These are phyloP conservation scores for Termitomyces sp. DNA, from an alignment of 768 basidiomycete species.

Conservation along the genomic window DNA sequence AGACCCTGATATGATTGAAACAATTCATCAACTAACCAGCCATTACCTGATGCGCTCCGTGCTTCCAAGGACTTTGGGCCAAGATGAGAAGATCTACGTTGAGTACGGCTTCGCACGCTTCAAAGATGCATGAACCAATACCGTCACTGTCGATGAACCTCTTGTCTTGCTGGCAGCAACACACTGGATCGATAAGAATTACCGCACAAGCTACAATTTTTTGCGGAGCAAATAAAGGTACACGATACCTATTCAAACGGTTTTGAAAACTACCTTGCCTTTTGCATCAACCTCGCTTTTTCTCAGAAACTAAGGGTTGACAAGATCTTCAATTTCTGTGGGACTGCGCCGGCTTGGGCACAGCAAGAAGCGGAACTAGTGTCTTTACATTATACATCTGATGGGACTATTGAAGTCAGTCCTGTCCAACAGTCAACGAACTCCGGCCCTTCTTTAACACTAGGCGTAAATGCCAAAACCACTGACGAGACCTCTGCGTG, in stretches of 20 bases:
- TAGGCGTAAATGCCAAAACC: constrained; percentile 33
- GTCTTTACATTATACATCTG: constrained; percentile 22
- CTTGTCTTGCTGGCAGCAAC: constrained; percentile 38
- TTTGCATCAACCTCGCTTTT: constrained; percentile 36
- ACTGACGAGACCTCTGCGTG: constrained; percentile 28
- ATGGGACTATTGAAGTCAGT: constrained; percentile 26
- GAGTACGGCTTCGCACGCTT: constrained; percentile 44
- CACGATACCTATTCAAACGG: constrained; percentile 33
- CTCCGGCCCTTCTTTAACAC: constrained; percentile 29
- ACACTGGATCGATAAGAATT: constrained; percentile 34
- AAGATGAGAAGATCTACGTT: constrained; percentile 35
- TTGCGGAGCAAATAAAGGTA: constrained; percentile 29
- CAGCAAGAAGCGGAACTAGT: constrained; percentile 32
- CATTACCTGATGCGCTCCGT: constrained; percentile 39
- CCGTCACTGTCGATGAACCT: constrained; percentile 37
- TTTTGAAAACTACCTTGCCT: constrained; percentile 40
- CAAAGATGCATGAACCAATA: constrained; percentile 31
- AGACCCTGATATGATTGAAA: constrained; percentile 33
- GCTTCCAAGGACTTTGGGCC: constrained; percentile 29
- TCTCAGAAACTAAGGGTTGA: constrained; percentile 22
- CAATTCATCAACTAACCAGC: constrained; percentile 31
- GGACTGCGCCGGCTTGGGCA: constrained; percentile 30
- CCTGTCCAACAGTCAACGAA: constrained; percentile 22
- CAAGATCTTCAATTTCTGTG: constrained; percentile 33
- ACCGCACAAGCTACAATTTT: constrained; percentile 29